Conservation (phyloP, 2,329 filamentous ascomycete genomes). For the Drechslerella stenobrocha region DNA sequence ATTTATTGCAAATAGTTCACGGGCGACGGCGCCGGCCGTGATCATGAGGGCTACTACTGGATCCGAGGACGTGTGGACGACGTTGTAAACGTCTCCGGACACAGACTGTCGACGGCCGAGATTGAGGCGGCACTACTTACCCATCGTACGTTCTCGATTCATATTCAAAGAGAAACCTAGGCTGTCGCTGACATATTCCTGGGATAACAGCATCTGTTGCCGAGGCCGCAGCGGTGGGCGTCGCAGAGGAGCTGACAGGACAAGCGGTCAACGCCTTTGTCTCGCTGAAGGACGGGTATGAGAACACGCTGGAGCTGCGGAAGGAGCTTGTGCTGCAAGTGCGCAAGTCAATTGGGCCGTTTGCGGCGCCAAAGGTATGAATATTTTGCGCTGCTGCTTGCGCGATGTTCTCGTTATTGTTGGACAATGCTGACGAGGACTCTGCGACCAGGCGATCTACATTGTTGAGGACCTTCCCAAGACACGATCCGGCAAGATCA, state of each 20-base stretch:
- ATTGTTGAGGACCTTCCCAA: slow-evolving; percentile 93
- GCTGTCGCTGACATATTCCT: not conserved
- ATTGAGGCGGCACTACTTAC: slow-evolving; percentile 97
- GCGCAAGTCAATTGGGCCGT: slow-evolving; percentile 94
- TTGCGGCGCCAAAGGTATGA: slow-evolving; percentile 78
- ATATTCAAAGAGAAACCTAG: not conserved
- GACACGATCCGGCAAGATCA: slow-evolving; percentile 97
- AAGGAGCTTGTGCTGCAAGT: slow-evolving; percentile 95
- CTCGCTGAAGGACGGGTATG: slow-evolving; percentile 80
- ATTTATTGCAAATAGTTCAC: slow-evolving; percentile 70
- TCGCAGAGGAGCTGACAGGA: slow-evolving; percentile 89
- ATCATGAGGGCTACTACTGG: slow-evolving; percentile 99
- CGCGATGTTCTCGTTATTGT: not conserved
- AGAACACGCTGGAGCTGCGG: slow-evolving; percentile 75
- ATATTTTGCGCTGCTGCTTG: not conserved
- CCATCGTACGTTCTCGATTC: slow-evolving; percentile 63
- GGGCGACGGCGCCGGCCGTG: slow-evolving; percentile 89
- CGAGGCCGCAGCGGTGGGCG: slow-evolving; percentile 92
- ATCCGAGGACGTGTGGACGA: slow-evolving; percentile 98
- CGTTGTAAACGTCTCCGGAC: slow-evolving; percentile 95
- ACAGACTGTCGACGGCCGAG: slow-evolving; percentile 93
- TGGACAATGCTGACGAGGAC: not conserved
- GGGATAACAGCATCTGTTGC: slow-evolving; percentile 67
- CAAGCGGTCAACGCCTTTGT: slow-evolving; percentile 98
- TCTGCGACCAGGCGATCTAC: slow-evolving; percentile 66